Evolutionary conservation across 1,139 yeast genomes (phyloP), one percentile per base, ranked within the genome.

Genomic region (Citeromyces siamensis): DNA sequence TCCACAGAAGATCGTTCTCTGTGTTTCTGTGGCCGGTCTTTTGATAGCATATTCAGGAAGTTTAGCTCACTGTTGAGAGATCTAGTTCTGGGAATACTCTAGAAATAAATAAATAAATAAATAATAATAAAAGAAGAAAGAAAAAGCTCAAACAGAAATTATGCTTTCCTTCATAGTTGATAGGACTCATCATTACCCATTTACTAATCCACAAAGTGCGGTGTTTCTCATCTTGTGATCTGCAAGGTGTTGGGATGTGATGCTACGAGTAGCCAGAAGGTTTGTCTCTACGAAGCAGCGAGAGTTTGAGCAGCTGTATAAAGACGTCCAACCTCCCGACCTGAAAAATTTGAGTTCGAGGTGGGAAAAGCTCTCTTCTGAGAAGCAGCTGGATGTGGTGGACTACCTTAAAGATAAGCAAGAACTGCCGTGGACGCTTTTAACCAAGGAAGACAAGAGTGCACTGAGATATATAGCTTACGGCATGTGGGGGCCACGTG

Each of bases 401-500:
- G 75, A 71, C 41, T 73, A 71, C 49, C 62, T 76, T 44, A 66
- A 68, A 47, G 55, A 66, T 31, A 70, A 74, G 58, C 71, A 70
- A 62, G 69, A 68, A 51, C 66, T 69, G 49, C 73, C 75, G 45
- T 72, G 79, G 79, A 63, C 60, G 48, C 70, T 68, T 52, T 61
- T 72, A 47, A 59, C 66, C 32, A 41, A 54, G 19, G 75, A 70
- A 42, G 78, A 72, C 52, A 72, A 71, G 62, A 63, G 61, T 50
- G 76, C 78, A 27, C 71, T 74, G 33, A 70, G 68, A 54, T 71
- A 67, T 55, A 68, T 72, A 42, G 68, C 75, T 27, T 72, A 71
- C 48, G 79, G 79, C 34, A 68, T 64, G 46, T 72, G 78, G 78
- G 79, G 79, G 28, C 75, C 78, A 48, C 62, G 79, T 55, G 41